phyloP scores from a whole-genome alignment of 306 rosid species.

The Gastrolobium villosum region DNA sequence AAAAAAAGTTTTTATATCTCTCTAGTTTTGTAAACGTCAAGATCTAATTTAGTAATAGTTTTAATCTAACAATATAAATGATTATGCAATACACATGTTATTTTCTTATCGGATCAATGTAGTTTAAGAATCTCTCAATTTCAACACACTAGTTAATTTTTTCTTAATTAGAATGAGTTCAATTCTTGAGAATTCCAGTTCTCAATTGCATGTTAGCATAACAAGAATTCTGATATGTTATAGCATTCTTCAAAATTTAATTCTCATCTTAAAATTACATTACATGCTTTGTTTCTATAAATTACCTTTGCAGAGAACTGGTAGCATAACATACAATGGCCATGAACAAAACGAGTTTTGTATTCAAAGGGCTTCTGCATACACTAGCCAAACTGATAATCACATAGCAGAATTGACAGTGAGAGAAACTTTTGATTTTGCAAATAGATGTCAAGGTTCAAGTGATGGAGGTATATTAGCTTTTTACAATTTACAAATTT shows the following conservation, averaged over 20 bases:
- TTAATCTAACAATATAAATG: too few relatives aligned
- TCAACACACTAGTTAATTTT: neutral
- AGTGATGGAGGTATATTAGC: conserved; percentile 64
- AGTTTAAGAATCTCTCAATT: too few relatives aligned
- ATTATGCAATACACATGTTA: too few relatives aligned
- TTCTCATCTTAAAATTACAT: conserved; percentile 16
- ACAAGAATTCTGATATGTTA: neutral
- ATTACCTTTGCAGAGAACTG: conserved; percentile 61
- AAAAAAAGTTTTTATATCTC: too few relatives aligned
- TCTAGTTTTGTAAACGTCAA: too few relatives aligned
- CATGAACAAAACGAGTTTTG: conserved; percentile 67
- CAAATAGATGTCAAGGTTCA: conserved; percentile 92
- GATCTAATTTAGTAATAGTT: too few relatives aligned
- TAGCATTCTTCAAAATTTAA: neutral
- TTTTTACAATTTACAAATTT: neutral
- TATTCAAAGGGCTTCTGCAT: conserved; percentile 90
- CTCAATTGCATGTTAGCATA: conserved; percentile 4
- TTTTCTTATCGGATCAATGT: too few relatives aligned
- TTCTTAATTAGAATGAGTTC: neutral
- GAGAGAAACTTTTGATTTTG: conserved; percentile 92
- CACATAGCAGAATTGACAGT: conserved; percentile 87
- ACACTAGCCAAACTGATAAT: conserved; percentile 86
- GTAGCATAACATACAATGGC: conserved; percentile 79
- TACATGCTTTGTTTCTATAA: conserved; percentile 8
- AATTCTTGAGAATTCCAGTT: neutral